Percentiles rank a stretch among this genome's conserved stretches.
These are phyloP conservation scores for Pecoramyces ruminantium DNA, from an alignment of 192 early-diverging fungal genomes.

Conservation along the genomic window DNA sequence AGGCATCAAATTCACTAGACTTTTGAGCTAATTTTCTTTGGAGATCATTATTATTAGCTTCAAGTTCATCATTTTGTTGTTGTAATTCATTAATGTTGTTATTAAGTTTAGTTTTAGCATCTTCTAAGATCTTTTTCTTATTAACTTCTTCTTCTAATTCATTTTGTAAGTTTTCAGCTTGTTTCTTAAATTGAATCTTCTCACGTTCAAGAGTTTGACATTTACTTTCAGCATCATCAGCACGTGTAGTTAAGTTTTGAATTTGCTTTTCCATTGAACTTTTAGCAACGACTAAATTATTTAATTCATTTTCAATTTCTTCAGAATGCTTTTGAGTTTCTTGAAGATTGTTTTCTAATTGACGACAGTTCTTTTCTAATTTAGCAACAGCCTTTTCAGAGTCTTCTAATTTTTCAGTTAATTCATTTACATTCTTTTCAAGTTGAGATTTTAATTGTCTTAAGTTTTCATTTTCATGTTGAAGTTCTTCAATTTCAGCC, in stretches of 20 bases:
- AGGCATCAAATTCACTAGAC: conserved; percentile 37
- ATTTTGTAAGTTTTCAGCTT: background rate
- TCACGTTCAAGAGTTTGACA: background rate
- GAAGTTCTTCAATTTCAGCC: conserved; percentile 22
- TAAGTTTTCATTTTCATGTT: conserved; percentile 16
- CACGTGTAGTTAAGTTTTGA: conserved; percentile 16
- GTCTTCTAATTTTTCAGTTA: conserved; percentile 18
- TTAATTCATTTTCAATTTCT: conserved; percentile 41
- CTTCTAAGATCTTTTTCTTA: background rate
- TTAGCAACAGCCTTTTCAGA: conserved; percentile 8
- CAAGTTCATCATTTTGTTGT: conserved; percentile 44
- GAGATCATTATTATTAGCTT: conserved; percentile 21
- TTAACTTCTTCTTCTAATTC: background rate
- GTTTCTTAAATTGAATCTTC: conserved; percentile 1
- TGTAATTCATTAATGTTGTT: conserved; percentile 33
- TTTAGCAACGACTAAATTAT: conserved; percentile 36
- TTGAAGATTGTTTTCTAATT: conserved; percentile 16
- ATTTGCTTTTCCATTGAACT: conserved; percentile 57
- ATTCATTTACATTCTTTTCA: conserved; percentile 19
- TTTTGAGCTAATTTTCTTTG: conserved; percentile 33
- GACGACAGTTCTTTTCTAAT: conserved; percentile 17
- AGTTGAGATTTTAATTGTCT: conserved; percentile 10
- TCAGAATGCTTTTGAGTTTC: conserved; percentile 7
- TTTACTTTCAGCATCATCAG: conserved; percentile 37
- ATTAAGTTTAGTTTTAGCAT: background rate